Conservation (phyloP, 345 rosid species). For the Citrus inodora region DNA sequence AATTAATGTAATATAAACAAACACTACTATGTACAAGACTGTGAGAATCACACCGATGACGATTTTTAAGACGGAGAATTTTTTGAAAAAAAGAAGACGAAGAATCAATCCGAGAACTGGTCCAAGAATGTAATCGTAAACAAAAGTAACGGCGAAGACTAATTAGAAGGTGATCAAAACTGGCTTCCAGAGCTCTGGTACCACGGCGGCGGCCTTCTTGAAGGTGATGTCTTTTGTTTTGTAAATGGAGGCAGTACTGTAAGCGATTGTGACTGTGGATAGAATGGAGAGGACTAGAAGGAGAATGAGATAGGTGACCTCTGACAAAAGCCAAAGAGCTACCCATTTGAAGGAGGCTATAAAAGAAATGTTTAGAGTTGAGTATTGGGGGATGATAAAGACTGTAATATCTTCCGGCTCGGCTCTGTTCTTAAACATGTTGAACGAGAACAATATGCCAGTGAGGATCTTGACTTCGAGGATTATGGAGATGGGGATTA, state of each 20-base stretch:
- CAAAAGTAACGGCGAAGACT: constrained; percentile 20
- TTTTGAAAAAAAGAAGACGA: neutral
- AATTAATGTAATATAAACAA: constrained; percentile 38
- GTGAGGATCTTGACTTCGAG: constrained; percentile 34
- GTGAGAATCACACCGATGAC: neutral
- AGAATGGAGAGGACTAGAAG: constrained; percentile 36
- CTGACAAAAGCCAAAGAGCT: constrained; percentile 23
- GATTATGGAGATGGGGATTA: constrained; percentile 49
- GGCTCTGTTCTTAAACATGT: constrained; percentile 16
- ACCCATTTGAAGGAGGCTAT: constrained; percentile 23
- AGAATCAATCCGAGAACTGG: constrained; percentile 8
- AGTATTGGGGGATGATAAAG: neutral
- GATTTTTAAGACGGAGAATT: neutral
- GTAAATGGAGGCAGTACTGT: constrained; percentile 46
- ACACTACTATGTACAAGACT: constrained; percentile 18
- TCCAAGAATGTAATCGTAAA: constrained; percentile 21
- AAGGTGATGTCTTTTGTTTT: constrained; percentile 30
- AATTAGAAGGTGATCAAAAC: constrained; percentile 44
- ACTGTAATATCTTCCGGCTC: neutral
- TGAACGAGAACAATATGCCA: constrained; percentile 21
- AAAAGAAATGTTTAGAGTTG: constrained; percentile 14
- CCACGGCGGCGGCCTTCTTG: constrained; percentile 32
- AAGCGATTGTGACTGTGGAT: constrained; percentile 45
- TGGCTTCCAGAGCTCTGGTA: constrained; percentile 55
- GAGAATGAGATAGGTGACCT: constrained; percentile 28